Conservation (phyloP, 169 alveolate species). For the Toxoplasma gondii region DNA sequence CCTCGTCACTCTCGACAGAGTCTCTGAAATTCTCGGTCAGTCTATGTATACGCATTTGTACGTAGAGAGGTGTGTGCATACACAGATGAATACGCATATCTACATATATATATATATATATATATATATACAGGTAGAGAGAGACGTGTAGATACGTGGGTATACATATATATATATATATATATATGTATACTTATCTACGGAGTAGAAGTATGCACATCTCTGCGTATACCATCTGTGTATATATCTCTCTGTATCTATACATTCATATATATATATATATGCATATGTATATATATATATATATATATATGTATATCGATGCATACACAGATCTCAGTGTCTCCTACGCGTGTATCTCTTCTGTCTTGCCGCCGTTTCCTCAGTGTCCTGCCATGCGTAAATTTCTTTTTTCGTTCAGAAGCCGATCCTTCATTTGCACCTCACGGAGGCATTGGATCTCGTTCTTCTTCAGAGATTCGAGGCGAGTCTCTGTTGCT, state of each 20-base stretch:
- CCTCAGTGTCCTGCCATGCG: too few species aligned
- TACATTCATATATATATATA: not conserved
- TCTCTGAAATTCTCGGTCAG: constrained; percentile 9
- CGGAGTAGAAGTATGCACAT: too few species aligned
- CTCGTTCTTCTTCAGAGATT: not conserved
- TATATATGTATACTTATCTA: too few species aligned
- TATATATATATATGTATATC: not conserved
- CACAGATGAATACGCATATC: not conserved
- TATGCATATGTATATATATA: not conserved
- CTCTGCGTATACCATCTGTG: too few species aligned
- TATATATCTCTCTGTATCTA: not conserved
- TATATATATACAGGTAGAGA: not conserved
- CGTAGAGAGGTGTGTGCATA: not conserved
- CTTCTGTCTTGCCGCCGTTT: too few species aligned
- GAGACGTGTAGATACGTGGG: not conserved
- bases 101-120: not conserved
- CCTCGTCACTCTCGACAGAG: not conserved
- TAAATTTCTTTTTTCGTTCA: too few species aligned
- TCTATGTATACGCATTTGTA: too few species aligned
- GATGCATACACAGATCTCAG: too few species aligned
- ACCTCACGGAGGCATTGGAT: not conserved
- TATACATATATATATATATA: not conserved
- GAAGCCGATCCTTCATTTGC: not conserved
- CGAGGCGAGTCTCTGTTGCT: not conserved
- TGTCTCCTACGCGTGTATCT: too few species aligned